Base-by-base conservation (phyloP, 2,329 filamentous ascomycete species). In the Paecilomyces sp. region DNA sequence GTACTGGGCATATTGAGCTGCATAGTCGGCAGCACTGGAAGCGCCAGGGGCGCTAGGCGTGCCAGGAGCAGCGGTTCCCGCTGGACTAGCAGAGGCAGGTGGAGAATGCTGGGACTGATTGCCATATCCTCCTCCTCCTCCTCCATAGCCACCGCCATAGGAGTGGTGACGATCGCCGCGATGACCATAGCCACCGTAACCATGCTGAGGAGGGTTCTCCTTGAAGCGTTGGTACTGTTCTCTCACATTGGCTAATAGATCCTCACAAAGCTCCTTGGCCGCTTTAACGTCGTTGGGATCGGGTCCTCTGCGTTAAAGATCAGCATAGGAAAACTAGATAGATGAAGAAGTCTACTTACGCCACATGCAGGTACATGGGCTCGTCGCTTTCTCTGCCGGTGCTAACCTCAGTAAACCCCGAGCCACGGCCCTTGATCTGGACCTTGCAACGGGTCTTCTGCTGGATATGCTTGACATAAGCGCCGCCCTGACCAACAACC, bases 401-500 rank as follows among this genome's bases (percentile, higher is more conserved):
- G 33, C 88, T 86, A 54, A 88, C 86, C 74, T 99, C 94, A 70
- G 96, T 87, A 72, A 96, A 99, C 13, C 94, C 94, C 57, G 92
- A 97, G 47, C 92, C 92, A 64, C 90, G 91, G 18, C 94, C 94
- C 74, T 99, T 99, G 79, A 99, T 99, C 75, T 99, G 94, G 28
- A 99, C 94, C 67, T 93, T 90, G 74, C 94, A 97, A 63, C 90
- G 85, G 13, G 94, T 97, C 76, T 96, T 92, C 72, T 92, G 88
- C 76, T 97, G 94, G 65, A 99, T 97, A 72, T 97, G 93, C 77
- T 99, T 99, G 62, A 99, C 94, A 72, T 97, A 97, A 52, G 91
- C 89, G 61, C 94, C 94, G 33, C 92, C 92, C 67, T 93, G 90
- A 56, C 94, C 94, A 58, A 99, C 94, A 54, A 99, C 93, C 73